Conservation (phyloP, 306 rosid species). For the Lathyrus sativus region DNA sequence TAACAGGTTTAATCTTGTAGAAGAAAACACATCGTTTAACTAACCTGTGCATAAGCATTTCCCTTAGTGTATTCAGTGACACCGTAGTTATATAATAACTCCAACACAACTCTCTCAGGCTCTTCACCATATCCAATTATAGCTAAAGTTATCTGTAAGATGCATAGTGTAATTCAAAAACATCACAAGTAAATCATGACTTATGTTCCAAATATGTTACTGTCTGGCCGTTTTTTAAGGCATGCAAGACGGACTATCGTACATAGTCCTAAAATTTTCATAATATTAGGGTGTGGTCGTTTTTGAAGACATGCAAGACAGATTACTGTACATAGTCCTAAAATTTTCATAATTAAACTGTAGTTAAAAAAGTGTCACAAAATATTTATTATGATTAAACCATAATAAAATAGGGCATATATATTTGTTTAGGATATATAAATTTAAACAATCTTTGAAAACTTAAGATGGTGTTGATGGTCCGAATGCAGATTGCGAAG, state of each 20-base stretch:
- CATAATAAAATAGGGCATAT: too few species aligned
- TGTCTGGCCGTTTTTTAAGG: not conserved
- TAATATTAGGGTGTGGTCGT: too few species aligned
- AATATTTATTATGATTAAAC: too few species aligned
- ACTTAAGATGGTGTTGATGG: too few species aligned
- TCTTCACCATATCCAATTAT: slow-evolving; percentile 90
- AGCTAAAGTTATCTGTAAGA: slow-evolving; percentile 70
- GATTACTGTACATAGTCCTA: too few species aligned
- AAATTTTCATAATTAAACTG: too few species aligned
- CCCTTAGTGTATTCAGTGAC: slow-evolving; percentile 91
- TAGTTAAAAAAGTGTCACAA: too few species aligned
- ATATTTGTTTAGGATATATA: too few species aligned
- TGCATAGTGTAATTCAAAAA: slow-evolving; percentile 34
- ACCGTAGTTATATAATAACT: slow-evolving; percentile 92
- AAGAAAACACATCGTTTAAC: slow-evolving; percentile 14
- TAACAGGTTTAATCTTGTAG: not conserved
- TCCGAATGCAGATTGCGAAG: slow-evolving; percentile 4
- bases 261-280: too few species aligned
- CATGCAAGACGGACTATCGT: too few species aligned
- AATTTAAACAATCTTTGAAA: too few species aligned
- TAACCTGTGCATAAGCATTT: slow-evolving; percentile 94
- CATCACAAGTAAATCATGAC: not conserved
- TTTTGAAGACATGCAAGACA: too few species aligned
- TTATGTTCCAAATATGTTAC: not conserved
- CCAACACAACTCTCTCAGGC: slow-evolving; percentile 78